Percentiles rank a stretch among this genome's conserved stretches.
Evolutionary conservation across 2,329 filamentous ascomycete species (phyloP).

Genomic region (Scedosporium apiospermum): DNA sequence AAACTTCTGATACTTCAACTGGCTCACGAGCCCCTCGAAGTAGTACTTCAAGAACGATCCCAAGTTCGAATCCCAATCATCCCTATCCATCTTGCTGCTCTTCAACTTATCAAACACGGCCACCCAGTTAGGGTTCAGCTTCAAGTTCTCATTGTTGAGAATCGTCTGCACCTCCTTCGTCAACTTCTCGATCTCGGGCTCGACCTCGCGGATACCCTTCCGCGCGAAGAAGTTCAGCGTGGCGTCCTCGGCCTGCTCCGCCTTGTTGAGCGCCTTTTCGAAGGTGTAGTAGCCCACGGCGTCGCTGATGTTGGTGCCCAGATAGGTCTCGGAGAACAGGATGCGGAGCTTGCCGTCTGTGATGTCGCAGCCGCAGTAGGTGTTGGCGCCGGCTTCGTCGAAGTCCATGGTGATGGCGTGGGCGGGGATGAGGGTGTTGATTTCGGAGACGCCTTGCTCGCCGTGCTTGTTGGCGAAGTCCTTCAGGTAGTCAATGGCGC

Average conservation of each 20-base stretch:
- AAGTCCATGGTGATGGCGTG: conserved; percentile 37
- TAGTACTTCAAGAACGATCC: conserved; percentile 31
- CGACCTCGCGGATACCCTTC: conserved; percentile 29
- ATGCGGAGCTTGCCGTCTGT: conserved; percentile 35
- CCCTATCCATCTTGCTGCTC: conserved; percentile 8
- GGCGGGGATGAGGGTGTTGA: conserved; percentile 34
- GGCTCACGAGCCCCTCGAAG: conserved; percentile 31
- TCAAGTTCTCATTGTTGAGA: conserved; percentile 29
- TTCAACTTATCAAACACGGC: conserved; percentile 28
- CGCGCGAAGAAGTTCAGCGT: conserved; percentile 33
- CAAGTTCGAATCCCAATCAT: conserved; percentile 33
- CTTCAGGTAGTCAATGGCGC: conserved; percentile 29
- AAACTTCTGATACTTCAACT: conserved; percentile 34
- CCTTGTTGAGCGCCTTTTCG: conserved; percentile 34
- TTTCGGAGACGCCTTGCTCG: conserved; percentile 29
- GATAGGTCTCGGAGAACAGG: conserved; percentile 30
- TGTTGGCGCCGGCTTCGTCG: conserved; percentile 30
- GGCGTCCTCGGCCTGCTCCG: conserved; percentile 19
- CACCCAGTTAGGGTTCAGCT: conserved; percentile 38
- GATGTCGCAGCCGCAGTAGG: conserved; percentile 35
- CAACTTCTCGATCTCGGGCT: conserved; percentile 26
- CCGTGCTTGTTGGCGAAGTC: conserved; percentile 26
- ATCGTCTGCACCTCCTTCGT: conserved; percentile 28
- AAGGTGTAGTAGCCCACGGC: conserved; percentile 27
- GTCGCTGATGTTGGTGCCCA: conserved; percentile 36